phyloP scores from a whole-genome alignment of 1,284 basidiomycete genomes.

The Afroboletus lepidellus region DNA sequence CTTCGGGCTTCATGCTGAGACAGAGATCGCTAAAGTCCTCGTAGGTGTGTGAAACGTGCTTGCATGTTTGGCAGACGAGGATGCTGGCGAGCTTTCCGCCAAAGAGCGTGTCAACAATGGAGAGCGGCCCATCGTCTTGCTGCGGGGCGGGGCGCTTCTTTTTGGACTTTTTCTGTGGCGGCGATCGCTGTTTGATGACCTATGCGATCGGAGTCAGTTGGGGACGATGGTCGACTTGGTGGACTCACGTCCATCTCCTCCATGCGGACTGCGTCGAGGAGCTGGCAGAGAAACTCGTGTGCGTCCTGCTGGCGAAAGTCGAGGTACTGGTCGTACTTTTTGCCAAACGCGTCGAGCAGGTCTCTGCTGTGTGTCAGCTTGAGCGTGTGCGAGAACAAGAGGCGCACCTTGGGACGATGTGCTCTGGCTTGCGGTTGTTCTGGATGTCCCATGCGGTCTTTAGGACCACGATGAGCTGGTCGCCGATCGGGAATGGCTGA shows the following conservation, averaged over 20 bases:
- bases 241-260: slow-evolving; percentile 88
- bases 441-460: slow-evolving; percentile 61
- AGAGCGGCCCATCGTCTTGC: slow-evolving; percentile 48
- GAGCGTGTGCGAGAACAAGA: not conserved
- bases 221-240: not conserved
- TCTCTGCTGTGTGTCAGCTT: slow-evolving; percentile 38
- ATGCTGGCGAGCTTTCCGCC: slow-evolving; percentile 85
- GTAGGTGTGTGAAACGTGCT: slow-evolving; percentile 85
- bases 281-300: slow-evolving; percentile 86
- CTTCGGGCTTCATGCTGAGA: slow-evolving; percentile 80
- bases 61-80: slow-evolving; percentile 92
- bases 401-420: slow-evolving; percentile 60
- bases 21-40: slow-evolving; percentile 89
- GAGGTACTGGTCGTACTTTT: slow-evolving; percentile 91
- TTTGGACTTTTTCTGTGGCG: slow-evolving; percentile 41
- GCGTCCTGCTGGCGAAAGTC: slow-evolving; percentile 93
- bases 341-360: slow-evolving; percentile 67
- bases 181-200: slow-evolving; percentile 72
- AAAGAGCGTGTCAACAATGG: slow-evolving; percentile 88
- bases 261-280: slow-evolving; percentile 93
- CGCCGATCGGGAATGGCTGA: slow-evolving; percentile 60
- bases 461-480: slow-evolving; percentile 58
- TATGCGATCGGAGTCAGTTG: slow-evolving; percentile 29
- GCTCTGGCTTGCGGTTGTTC: slow-evolving; percentile 45
- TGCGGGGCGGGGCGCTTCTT: slow-evolving; percentile 25